A percentile compares a stretch with the other conserved stretches of the same genome.
Conservation (phyloP, 305 asterid genomes). For the Rubia occidens region DNA sequence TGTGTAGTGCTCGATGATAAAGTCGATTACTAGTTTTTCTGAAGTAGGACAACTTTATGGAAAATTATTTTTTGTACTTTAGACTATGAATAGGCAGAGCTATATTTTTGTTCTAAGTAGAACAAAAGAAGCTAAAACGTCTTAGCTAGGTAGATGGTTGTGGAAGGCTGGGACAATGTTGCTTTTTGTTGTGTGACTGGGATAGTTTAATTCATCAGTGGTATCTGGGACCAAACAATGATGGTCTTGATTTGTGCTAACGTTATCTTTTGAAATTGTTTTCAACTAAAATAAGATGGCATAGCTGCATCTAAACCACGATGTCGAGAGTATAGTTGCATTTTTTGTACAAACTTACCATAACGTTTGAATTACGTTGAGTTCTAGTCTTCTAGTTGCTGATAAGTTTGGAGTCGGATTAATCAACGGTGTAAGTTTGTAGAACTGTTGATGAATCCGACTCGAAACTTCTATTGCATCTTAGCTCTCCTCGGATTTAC, state of each 20-base stretch:
- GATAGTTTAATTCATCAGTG: neutral
- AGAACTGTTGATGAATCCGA: no score
- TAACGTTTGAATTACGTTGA: no score
- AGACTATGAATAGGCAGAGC: neutral
- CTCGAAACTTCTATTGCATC: neutral
- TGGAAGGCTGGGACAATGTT: neutral
- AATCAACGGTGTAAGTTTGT: no score
- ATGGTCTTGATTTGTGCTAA: neutral
- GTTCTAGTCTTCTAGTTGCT: no score
- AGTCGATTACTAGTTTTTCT: neutral
- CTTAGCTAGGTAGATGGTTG: neutral
- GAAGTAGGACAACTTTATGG: neutral
- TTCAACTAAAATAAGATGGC: neutral
- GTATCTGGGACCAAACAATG: slow-evolving; percentile 1
- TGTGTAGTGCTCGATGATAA: neutral
- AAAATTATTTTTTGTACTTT: neutral
- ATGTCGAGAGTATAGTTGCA: no score
- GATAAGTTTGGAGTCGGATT: no score
- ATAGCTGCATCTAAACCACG: no score
- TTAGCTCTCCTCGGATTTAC: neutral
- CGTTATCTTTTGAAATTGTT: neutral
- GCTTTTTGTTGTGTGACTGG: neutral
- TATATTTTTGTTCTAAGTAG: neutral
- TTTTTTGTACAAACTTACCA: no score
- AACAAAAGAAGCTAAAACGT: slow-evolving; percentile 2